Conservation (phyloP, 2,329 filamentous ascomycete genomes). For the Penicillium nordicum region DNA sequence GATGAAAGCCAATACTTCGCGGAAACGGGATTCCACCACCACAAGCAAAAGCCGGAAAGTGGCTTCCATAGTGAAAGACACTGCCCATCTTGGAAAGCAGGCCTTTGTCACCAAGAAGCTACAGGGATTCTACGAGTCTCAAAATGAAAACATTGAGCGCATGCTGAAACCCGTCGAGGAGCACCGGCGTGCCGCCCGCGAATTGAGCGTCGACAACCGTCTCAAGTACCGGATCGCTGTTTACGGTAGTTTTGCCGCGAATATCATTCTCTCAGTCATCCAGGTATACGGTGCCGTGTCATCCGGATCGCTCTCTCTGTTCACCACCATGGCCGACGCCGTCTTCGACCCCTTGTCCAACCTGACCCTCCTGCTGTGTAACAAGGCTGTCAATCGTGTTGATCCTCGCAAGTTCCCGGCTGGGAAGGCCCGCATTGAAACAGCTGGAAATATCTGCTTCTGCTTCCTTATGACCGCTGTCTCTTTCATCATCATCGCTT, state of each 20-base stretch:
- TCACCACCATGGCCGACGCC: constrained; percentile 95
- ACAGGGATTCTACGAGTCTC: constrained; percentile 78
- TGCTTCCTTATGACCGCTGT: constrained; percentile 95
- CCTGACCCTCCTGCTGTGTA: constrained; percentile 77
- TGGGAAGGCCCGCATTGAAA: constrained; percentile 91
- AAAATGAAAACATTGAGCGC: constrained; percentile 91
- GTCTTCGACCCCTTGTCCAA: constrained; percentile 92
- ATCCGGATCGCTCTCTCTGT: constrained; percentile 88
- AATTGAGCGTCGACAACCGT: constrained; percentile 77
- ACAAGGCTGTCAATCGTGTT: constrained; percentile 82
- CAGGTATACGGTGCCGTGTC: constrained; percentile 86
- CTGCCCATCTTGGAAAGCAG: constrained; percentile 42
- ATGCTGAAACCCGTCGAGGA: constrained; percentile 91
- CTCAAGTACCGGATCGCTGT: constrained; percentile 62
- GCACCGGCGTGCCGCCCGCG: constrained; percentile 75
- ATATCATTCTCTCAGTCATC: constrained; percentile 71
- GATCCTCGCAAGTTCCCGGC: constrained; percentile 84
- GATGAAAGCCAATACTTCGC: constrained; percentile 76
- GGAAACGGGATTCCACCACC: constrained; percentile 55
- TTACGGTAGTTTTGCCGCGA: constrained; percentile 69
- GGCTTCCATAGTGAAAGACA: constrained; percentile 13
- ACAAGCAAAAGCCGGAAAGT: constrained; percentile 9
- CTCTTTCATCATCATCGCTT: constrained; percentile 86
- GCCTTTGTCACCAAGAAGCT: constrained; percentile 44
- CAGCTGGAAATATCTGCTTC: constrained; percentile 91